These are phyloP conservation scores for Yarrowia divulgata DNA, from an alignment of 805 yeast species.

Conservation along the genomic window DNA sequence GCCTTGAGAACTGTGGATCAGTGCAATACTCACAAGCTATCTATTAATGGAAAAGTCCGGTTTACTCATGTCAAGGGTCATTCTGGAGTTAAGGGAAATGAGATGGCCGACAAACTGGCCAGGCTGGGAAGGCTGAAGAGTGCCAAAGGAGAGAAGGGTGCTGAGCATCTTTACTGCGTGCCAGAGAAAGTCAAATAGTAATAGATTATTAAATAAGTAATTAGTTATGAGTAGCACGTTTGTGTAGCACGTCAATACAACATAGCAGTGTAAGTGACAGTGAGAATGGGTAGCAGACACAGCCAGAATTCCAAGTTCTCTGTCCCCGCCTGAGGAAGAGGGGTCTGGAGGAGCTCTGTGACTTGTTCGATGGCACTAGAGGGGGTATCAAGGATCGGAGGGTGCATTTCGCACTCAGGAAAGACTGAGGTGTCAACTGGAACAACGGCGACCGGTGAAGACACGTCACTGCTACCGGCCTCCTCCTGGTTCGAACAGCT, in stretches of 20 bases:
- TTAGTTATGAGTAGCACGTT: too few relatives aligned
- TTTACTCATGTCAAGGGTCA: not conserved
- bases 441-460: too few relatives aligned
- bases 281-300: conserved; percentile 1
- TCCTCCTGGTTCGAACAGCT: too few relatives aligned
- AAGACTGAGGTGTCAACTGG: not conserved
- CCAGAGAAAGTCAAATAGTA: too few relatives aligned
- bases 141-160: too few relatives aligned
- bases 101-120: not conserved
- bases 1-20: not conserved
- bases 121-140: not conserved
- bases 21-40: not conserved
- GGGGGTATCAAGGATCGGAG: not conserved
- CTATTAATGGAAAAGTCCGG: not conserved
- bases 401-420: too few relatives aligned
- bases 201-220: too few relatives aligned
- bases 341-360: not conserved
- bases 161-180: too few relatives aligned
- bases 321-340: not conserved
- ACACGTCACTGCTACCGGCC: too few relatives aligned
- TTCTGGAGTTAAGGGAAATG: not conserved
- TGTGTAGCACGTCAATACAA: not conserved
- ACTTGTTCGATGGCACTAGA: not conserved
- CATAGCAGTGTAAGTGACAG: not conserved
- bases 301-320: not conserved